phyloP scores from a whole-genome alignment of 176 grass and related monocot genomes.

The Chloris gayana region DNA sequence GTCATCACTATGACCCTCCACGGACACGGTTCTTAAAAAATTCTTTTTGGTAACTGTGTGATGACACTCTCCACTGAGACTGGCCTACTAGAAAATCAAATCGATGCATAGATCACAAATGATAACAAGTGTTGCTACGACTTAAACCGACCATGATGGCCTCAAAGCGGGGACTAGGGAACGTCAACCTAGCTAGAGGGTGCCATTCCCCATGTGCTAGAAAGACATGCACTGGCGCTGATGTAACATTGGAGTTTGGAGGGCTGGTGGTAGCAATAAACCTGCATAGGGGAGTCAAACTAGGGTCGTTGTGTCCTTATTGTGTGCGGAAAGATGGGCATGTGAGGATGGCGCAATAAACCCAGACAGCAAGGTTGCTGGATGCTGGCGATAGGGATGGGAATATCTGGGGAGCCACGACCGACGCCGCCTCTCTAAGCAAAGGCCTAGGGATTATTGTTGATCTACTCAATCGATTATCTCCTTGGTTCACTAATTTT shows the following conservation, averaged over 20 bases:
- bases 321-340: slow-evolving; percentile 30
- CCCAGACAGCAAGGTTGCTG: slow-evolving; percentile 48
- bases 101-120: too few relatives aligned
- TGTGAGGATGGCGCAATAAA: slow-evolving; percentile 52
- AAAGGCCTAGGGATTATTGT: neutral
- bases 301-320: slow-evolving; percentile 8
- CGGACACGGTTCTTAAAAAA: too few relatives aligned
- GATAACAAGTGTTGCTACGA: neutral
- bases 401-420: slow-evolving; percentile 56
- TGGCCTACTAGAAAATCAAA: too few relatives aligned
- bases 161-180: neutral
- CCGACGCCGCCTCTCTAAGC: slow-evolving; percentile 3
- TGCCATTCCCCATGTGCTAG: neutral
- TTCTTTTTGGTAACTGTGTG: too few relatives aligned
- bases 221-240: slow-evolving; percentile 15
- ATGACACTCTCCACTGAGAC: too few relatives aligned
- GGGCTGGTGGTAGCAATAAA: neutral
- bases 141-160: neutral
- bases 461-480: neutral
- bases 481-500: neutral
- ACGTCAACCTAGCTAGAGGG: neutral
- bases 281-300: neutral
- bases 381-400: slow-evolving; percentile 30
- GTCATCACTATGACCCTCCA: too few relatives aligned
- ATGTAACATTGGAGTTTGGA: slow-evolving; percentile 15